phyloP scores from a whole-genome alignment of 2,329 filamentous ascomycete species.

The Ceratocystiopsis minuta region DNA sequence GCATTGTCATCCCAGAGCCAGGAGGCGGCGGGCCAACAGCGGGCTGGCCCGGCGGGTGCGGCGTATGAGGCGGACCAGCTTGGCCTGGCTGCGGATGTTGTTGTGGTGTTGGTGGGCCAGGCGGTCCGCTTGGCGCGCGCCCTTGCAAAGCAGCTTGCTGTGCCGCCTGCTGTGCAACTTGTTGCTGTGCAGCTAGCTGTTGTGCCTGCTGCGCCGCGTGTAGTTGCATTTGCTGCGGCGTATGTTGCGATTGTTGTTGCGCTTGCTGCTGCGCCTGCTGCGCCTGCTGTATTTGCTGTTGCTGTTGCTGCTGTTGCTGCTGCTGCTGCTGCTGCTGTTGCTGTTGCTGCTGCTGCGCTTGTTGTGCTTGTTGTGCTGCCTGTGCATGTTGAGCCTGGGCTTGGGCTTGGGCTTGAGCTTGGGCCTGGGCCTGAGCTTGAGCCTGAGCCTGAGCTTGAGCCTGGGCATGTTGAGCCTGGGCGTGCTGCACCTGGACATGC shows the following conservation, averaged over 20 bases:
- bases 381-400: too few relatives aligned
- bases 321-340: conserved; percentile 18
- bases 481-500: too few relatives aligned
- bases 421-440: not conserved
- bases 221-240: conserved; percentile 15
- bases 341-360: conserved; percentile 20
- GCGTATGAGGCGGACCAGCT: conserved; percentile 11
- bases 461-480: too few relatives aligned
- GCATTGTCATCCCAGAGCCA: conserved; percentile 11
- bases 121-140: not conserved
- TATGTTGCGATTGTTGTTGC: conserved; percentile 15
- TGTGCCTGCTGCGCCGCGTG: too few relatives aligned
- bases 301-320: conserved; percentile 12
- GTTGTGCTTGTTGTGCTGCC: conserved; percentile 14
- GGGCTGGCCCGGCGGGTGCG: conserved; percentile 18
- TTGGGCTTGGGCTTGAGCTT: conserved; percentile 6
- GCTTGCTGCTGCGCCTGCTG: conserved; percentile 28
- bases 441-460: too few relatives aligned
- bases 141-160: conserved; percentile 6
- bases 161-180: conserved; percentile 17
- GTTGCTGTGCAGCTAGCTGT: conserved; percentile 23
- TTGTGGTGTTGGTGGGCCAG: conserved; percentile 4
- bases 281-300: conserved; percentile 23
- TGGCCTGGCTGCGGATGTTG: conserved; percentile 5
- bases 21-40: conserved; percentile 12